Conservation (phyloP, 2,329 filamentous ascomycete species). For the Monosporascus sp. region DNA sequence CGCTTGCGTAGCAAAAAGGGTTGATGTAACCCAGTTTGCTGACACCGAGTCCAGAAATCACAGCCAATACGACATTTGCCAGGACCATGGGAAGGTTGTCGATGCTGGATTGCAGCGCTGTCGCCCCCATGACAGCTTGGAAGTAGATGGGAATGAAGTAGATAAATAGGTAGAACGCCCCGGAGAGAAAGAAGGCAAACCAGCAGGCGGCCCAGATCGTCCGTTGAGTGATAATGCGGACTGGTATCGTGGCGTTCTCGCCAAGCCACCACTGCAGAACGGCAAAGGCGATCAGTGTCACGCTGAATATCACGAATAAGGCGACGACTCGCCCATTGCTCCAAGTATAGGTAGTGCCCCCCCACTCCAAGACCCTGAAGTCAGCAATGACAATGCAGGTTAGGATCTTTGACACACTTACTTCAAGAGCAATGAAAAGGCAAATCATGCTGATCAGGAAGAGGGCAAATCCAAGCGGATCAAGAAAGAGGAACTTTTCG, state of each 20-base stretch:
- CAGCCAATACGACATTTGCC: constrained; percentile 16
- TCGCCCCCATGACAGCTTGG: constrained; percentile 26
- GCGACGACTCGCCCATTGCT: constrained; percentile 37
- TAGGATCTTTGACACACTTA: no score
- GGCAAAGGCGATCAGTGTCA: constrained; percentile 24
- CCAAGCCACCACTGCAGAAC: constrained; percentile 30
- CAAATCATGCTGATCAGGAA: no score
- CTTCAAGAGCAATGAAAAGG: no score
- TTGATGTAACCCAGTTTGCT: constrained; percentile 18
- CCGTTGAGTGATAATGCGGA: constrained; percentile 35
- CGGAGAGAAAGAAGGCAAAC: constrained; percentile 35
- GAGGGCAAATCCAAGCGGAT: no score
- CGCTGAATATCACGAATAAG: constrained; percentile 20
- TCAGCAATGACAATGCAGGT: no score
- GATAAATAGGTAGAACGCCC: constrained; percentile 34
- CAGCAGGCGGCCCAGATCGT: constrained; percentile 34
- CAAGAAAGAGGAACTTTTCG: no score
- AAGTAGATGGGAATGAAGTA: constrained; percentile 42
- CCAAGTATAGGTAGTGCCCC: constrained; percentile 26
- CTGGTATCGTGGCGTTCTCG: constrained; percentile 38
- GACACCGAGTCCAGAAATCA: constrained; percentile 18
- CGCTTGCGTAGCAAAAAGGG: constrained; percentile 17
- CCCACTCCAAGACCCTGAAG: no score
- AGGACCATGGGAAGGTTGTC: constrained; percentile 21
- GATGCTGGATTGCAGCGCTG: constrained; percentile 18